Conservation (phyloP, 2,329 filamentous ascomycete genomes). For the Colletotrichum chlorophyti region DNA sequence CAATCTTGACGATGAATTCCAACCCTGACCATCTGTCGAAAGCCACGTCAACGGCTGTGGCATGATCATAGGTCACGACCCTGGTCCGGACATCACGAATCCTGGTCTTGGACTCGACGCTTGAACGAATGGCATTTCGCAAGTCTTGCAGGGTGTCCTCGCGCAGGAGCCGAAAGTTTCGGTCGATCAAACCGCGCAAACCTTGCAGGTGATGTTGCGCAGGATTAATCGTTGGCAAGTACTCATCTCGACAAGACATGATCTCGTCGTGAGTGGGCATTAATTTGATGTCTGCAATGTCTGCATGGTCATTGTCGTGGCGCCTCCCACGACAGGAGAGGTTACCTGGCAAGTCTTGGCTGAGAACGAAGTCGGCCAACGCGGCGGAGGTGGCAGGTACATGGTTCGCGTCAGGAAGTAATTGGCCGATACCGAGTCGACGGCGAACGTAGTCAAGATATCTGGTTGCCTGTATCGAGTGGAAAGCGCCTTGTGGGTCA, state of each 20-base stretch:
- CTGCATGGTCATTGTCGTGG: conserved; percentile 57
- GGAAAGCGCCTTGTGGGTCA: conserved; percentile 32
- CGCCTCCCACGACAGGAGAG: conserved; percentile 41
- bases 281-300: conserved; percentile 54
- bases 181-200: conserved; percentile 56
- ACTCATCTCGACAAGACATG: conserved; percentile 47
- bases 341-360: conserved; percentile 40
- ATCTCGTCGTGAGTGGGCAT: conserved; percentile 58
- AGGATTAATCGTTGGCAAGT: conserved; percentile 49
- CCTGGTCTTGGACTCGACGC: conserved; percentile 31
- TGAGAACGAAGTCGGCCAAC: conserved; percentile 37
- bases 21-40: conserved; percentile 50
- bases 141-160: conserved; percentile 63
- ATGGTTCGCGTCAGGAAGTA: conserved; percentile 22
- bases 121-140: conserved; percentile 47
- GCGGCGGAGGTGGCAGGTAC: conserved; percentile 8
- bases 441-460: conserved; percentile 39
- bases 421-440: conserved; percentile 39
- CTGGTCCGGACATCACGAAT: conserved; percentile 38
- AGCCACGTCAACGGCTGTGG: conserved; percentile 34
- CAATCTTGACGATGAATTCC: conserved; percentile 51
- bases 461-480: conserved; percentile 37
- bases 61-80: conserved; percentile 1
- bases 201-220: conserved; percentile 41
- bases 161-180: conserved; percentile 61